phyloP scores from a whole-genome alignment of 495 filamentous ascomycete species.

The Pyrenula aspistea region DNA sequence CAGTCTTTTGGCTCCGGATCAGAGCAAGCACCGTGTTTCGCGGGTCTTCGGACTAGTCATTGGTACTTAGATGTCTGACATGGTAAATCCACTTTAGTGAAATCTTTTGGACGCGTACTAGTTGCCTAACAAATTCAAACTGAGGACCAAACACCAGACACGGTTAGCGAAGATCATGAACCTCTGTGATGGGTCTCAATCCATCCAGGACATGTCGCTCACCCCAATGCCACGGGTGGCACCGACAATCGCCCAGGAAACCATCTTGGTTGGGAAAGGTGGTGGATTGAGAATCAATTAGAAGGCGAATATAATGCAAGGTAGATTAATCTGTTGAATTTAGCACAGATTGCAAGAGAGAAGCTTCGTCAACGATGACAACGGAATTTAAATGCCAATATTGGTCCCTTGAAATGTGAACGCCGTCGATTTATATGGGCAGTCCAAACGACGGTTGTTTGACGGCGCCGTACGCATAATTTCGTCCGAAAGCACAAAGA shows the following conservation, averaged over 20 bases:
- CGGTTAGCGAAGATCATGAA: background rate
- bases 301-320: background rate
- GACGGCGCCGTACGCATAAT: background rate
- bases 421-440: background rate
- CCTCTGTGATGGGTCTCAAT: background rate
- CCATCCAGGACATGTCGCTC: background rate
- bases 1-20: conserved; percentile 24
- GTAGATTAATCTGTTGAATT: background rate
- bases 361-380: background rate
- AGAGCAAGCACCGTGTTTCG: conserved; percentile 38
- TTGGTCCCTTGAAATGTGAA: background rate
- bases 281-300: background rate
- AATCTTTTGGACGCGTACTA: background rate
- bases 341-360: background rate
- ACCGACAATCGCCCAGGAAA: background rate
- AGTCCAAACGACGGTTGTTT: background rate
- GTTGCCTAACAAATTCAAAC: background rate
- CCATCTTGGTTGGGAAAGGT: background rate
- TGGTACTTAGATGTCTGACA: background rate
- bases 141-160: background rate
- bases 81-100: background rate
- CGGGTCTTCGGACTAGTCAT: conserved; percentile 9
- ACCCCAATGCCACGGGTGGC: background rate
- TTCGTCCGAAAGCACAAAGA: background rate
- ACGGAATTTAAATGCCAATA: background rate